Base-by-base conservation (phyloP, 305 asterid genomes). In the Salvia sclarea region DNA sequence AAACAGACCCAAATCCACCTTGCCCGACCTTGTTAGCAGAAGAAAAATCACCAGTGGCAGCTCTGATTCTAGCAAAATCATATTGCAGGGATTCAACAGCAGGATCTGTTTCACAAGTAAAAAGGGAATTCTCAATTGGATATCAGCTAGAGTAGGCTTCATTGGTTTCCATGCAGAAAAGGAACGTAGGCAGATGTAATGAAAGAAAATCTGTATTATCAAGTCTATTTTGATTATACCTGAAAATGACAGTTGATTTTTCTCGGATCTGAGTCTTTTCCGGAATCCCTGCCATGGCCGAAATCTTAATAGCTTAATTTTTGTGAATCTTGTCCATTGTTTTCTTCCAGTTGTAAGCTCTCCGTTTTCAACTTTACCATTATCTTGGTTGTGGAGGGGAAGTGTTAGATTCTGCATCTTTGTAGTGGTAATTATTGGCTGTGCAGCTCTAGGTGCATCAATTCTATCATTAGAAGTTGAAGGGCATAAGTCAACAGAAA, bases 1-100 rank as follows among this genome's bases (percentile, higher is more conserved):
- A 84, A 41, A 84, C 86, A 65, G 74, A 41, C 16, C 88, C 88
- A 75, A 84, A 84, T 61, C 90, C 90, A 4, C 81, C 81, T 22
- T 52, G 28, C 50, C 78, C 81, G 6, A 77, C 14, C 69, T 56
- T 77, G 73, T 72, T 63, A 28, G 40, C 71, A 12, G 28, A 28
- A 44, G 69, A 4, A 13, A 77, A 77, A 68, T 64, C 64, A 68
- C 48, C 8, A 2, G 76, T 76, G 0, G 76, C 80, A 28, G 38
- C 72, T 48, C 48, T 58, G 5, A 73, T 58, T 66, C 17, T 37
- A 3, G 68, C 54, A 45, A 73, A 58, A 10, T 71, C 70, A 40
- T 66, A 71, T 22, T 70, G 69, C 65, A 52, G 56, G 30, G 73
- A 68, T 30, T 72, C 78, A 21, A 30, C 70, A 2, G 41, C 38